Conservation (phyloP, 495 filamentous ascomycete species). For the Pseudoneurospora amorphoporcata region DNA sequence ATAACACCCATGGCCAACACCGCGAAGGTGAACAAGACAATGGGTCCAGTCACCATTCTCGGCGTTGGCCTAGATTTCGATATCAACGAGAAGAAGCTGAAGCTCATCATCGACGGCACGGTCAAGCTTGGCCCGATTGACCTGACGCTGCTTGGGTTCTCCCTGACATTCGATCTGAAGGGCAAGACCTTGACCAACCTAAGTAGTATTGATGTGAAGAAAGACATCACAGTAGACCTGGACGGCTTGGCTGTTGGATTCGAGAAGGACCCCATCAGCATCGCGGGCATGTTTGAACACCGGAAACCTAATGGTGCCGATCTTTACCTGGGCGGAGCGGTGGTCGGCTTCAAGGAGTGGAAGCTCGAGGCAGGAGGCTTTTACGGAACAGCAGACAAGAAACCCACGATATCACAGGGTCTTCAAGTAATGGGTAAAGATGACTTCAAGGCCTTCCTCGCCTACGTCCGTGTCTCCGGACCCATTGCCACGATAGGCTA, state of each 20-base stretch:
- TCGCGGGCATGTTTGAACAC: slow-evolving; percentile 31
- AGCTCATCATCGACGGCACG: slow-evolving; percentile 26
- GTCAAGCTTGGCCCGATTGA: slow-evolving; percentile 31
- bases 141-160: slow-evolving; percentile 29
- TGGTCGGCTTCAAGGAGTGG: slow-evolving; percentile 28
- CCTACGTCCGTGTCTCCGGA: slow-evolving; percentile 33
- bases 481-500: slow-evolving; percentile 34
- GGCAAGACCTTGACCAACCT: slow-evolving; percentile 2
- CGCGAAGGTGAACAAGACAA: slow-evolving; percentile 18
- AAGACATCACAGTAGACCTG: slow-evolving; percentile 18
- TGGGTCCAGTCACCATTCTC: slow-evolving; percentile 21
- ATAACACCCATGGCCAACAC: not conserved
- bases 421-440: not conserved
- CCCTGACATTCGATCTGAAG: slow-evolving; percentile 4
- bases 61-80: slow-evolving; percentile 29
- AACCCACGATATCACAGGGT: not conserved
- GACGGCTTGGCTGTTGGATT: slow-evolving; percentile 28
- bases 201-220: not conserved
- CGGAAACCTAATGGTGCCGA: slow-evolving; percentile 6
- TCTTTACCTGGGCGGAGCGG: slow-evolving; percentile 29
- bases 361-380: slow-evolving; percentile 30
- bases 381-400: slow-evolving; percentile 11
- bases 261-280: slow-evolving; percentile 25
- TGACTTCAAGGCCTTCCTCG: slow-evolving; percentile 26
- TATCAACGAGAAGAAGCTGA: slow-evolving; percentile 7